Evolutionary conservation across 2,329 filamentous ascomycete species (phyloP).

Genomic region (Aspergillus versicolor): DNA sequence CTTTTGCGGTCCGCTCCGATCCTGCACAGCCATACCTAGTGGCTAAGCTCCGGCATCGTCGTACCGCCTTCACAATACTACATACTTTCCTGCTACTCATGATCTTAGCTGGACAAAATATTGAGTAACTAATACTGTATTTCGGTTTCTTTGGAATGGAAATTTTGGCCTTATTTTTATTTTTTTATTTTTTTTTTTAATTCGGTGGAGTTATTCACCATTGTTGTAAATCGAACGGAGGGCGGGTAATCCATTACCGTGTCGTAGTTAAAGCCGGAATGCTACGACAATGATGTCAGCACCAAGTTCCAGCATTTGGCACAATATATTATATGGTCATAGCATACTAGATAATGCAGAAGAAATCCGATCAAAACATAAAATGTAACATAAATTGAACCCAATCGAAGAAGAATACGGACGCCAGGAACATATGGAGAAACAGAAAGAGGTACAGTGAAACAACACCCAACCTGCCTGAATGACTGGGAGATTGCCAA

Average conservation of each 20-base stretch:
- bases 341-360: slow-evolving; percentile 30
- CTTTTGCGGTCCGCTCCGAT: slow-evolving; percentile 43
- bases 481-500: slow-evolving; percentile 32
- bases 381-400: slow-evolving; percentile 27
- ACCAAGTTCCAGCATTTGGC: not conserved
- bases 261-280: not conserved
- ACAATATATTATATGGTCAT: slow-evolving; percentile 35
- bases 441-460: slow-evolving; percentile 25
- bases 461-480: slow-evolving; percentile 27
- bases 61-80: not conserved
- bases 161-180: too few relatives aligned
- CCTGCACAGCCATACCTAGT: slow-evolving; percentile 27
- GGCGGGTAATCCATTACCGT: not conserved
- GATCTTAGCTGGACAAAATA: too few relatives aligned
- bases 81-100: too few relatives aligned
- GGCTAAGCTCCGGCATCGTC: slow-evolving; percentile 19
- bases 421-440: slow-evolving; percentile 32
- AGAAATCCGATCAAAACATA: slow-evolving; percentile 15
- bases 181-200: too few relatives aligned
- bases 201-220: too few relatives aligned
- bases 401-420: slow-evolving; percentile 32
- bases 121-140: too few relatives aligned
- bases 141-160: too few relatives aligned
- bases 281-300: not conserved
- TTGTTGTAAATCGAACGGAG: too few relatives aligned